Evolutionary conservation across 2,329 filamentous ascomycete genomes (phyloP), one percentile per base, ranked within the genome.

Genomic region (Didymella exigua): DNA sequence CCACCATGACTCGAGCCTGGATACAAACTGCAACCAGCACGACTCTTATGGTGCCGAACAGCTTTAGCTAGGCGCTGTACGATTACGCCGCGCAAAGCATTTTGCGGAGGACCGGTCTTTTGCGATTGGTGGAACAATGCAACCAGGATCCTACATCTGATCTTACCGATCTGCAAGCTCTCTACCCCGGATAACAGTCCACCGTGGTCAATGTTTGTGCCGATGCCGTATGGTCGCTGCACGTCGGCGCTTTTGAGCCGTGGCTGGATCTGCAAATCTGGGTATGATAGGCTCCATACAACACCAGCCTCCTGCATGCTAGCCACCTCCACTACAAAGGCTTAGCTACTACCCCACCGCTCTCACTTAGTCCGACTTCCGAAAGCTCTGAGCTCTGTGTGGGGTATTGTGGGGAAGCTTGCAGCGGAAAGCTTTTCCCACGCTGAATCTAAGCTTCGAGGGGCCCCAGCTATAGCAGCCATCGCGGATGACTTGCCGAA

Each of bases 391-490:
- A 42, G 49, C 43, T 42, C n/a, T 19, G 10, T 54, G 50, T 48
- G 37, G 50, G 44, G 50, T 37, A 43, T 31, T 49, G 30, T 48
- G 50, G 50, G 50, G 50, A 48, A 54, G 44, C 44, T 21, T 48
- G 50, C 44, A 48, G 30, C 44, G 50, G 50, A 54, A 48, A 54
- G 50, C 50, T 54, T 54, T 54, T 54, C 50, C 51, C 40, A 41
- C 21, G 16, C 27, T 29, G 27, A 33, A 41, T 27, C 45, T 46
- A 55, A 38, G 23, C 34, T 36, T 41, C 26, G 19, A 41, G n/a
- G 10, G 19, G 34, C n/a, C 18, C 21, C 16, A 34, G 27, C 11
- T n/a, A 33, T 46, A 23, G 29, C 11, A 11, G 2, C n/a, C 18
- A 14, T 24, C 5, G 41, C 34, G 27, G 46, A 42, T 26, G 36